A percentile compares a stretch with the other conserved stretches of the same genome.
Conservation (phyloP, 2,329 filamentous ascomycete genomes). For the Metarhizium anisopliae region DNA sequence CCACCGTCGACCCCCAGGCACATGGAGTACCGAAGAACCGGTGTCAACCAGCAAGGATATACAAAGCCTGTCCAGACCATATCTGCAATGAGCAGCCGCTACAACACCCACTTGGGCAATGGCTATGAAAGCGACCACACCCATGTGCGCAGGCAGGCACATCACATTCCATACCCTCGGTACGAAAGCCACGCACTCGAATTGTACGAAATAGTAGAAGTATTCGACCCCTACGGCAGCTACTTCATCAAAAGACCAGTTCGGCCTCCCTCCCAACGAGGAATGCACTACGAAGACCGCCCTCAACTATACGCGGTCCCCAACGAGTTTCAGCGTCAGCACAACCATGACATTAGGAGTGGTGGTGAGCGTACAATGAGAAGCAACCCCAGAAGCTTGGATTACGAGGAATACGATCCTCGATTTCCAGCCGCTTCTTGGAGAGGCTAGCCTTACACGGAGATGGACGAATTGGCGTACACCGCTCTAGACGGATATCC, state of each 20-base stretch:
- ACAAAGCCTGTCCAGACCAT: background rate
- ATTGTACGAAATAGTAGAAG: slow-evolving; percentile 36
- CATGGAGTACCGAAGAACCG: background rate
- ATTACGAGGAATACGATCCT: slow-evolving; percentile 36
- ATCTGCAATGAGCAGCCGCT: background rate
- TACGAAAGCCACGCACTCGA: slow-evolving; percentile 13
- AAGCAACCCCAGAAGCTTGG: slow-evolving; percentile 4
- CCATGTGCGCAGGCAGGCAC: background rate
- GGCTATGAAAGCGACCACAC: background rate
- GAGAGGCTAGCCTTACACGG: background rate
- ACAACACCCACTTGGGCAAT: background rate
- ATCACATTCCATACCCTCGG: background rate
- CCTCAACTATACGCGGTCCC: slow-evolving; percentile 15
- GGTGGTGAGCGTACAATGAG: background rate
- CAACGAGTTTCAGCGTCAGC: background rate
- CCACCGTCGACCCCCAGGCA: background rate
- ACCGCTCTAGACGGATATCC: background rate
- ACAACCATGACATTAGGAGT: background rate
- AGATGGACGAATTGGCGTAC: background rate
- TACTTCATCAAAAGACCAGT: slow-evolving; percentile 37
- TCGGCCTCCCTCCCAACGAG: background rate
- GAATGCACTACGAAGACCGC: slow-evolving; percentile 9
- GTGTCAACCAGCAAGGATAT: background rate
- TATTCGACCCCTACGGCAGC: slow-evolving; percentile 33
- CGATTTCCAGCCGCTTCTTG: slow-evolving; percentile 23